Evolutionary conservation across 2,329 filamentous ascomycete species (phyloP).

Genomic region (Anisogramma anomala): DNA sequence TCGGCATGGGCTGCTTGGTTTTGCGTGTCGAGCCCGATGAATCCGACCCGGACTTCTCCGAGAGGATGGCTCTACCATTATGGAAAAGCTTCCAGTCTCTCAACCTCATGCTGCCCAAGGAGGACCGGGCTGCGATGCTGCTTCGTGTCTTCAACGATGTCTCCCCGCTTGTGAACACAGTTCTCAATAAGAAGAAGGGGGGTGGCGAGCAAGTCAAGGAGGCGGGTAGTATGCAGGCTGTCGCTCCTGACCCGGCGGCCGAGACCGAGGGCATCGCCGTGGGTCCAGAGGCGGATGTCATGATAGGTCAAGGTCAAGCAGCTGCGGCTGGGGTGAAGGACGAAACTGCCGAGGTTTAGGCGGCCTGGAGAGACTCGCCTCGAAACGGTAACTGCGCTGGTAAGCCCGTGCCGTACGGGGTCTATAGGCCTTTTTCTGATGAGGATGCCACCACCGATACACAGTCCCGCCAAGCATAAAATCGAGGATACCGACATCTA

Average conservation of each 20-base stretch:
- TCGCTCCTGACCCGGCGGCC: conserved; percentile 19
- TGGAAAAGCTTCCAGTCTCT: conserved; percentile 89
- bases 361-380: neutral
- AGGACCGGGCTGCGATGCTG: conserved; percentile 86
- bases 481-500: neutral
- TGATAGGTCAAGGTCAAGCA: neutral
- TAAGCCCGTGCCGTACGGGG: too few relatives aligned
- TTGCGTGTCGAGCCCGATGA: conserved; percentile 69
- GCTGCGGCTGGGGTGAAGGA: conserved; percentile 7
- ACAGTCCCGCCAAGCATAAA: neutral
- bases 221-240: too few relatives aligned
- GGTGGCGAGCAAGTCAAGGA: conserved; percentile 22
- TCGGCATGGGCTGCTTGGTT: conserved; percentile 86
- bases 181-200: conserved; percentile 35
- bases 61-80: conserved; percentile 78
- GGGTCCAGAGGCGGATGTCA: neutral
- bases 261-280: neutral
- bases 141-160: conserved; percentile 84
- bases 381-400: neutral
- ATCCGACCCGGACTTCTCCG: conserved; percentile 46
- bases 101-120: conserved; percentile 97
- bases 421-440: neutral
- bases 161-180: conserved; percentile 66
- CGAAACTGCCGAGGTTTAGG: neutral
- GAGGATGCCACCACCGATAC: neutral